Conservation (phyloP, 176 grass and related monocot genomes). For the Carex cristatella region DNA sequence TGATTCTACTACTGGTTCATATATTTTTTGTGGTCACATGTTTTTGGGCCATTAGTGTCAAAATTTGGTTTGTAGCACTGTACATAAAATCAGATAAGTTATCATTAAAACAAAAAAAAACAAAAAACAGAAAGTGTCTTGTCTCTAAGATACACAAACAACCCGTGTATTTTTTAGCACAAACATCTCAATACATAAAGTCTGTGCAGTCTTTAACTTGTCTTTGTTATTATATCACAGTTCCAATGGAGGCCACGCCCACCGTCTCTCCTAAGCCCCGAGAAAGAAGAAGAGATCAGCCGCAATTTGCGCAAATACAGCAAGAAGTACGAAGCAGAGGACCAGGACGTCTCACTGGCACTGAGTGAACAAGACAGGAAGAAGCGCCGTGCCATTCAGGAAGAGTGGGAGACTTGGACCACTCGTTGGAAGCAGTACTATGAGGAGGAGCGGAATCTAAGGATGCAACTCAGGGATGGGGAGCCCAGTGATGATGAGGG, state of each 20-base stretch:
- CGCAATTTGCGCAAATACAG: constrained; percentile 71
- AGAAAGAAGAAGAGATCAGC: constrained; percentile 65
- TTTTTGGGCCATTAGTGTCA: neutral
- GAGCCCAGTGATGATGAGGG: constrained; percentile 66
- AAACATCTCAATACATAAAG: neutral
- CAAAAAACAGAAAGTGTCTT: neutral
- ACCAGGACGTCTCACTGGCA: constrained; percentile 58
- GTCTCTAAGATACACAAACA: neutral
- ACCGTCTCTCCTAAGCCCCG: constrained; percentile 41
- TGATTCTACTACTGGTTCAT: neutral
- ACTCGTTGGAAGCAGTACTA: constrained; percentile 63
- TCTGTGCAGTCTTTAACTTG: neutral
- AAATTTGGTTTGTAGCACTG: neutral
- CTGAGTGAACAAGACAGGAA: constrained; percentile 63
- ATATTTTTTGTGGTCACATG: neutral
- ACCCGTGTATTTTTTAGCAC: neutral
- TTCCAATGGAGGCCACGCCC: constrained; percentile 73
- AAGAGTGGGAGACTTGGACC: constrained; percentile 80
- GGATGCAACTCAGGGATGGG: constrained; percentile 56
- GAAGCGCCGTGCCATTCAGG: constrained; percentile 56
- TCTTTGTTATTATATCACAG: constrained; percentile 31
- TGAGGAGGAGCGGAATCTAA: constrained; percentile 49
- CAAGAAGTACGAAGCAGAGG: constrained; percentile 79
- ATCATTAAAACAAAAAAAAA: no score
- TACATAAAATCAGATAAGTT: neutral